phyloP scores from a whole-genome alignment of 108 stramenopile species.

The Stephanodiscus minutulus region DNA sequence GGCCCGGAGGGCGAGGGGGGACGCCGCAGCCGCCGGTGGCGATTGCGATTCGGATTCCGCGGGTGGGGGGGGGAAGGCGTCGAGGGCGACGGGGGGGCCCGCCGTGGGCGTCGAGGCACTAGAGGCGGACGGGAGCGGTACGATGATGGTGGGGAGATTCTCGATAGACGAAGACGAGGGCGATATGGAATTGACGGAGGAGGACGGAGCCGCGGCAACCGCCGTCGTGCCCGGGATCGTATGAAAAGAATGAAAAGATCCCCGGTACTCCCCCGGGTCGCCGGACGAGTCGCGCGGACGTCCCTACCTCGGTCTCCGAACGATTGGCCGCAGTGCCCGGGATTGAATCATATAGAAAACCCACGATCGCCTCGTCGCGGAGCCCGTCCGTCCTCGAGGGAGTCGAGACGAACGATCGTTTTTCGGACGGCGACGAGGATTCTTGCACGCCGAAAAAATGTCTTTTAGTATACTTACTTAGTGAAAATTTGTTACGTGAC shows the following conservation, averaged over 20 bases:
- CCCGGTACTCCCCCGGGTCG: neutral
- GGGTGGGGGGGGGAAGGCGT: neutral
- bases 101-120: neutral
- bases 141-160: neutral
- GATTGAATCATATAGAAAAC: too few relatives aligned
- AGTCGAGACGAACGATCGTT: too few relatives aligned
- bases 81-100: neutral
- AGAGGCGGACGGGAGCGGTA: neutral
- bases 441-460: too few relatives aligned
- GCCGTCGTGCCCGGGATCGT: neutral
- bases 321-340: too few relatives aligned
- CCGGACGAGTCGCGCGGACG: slow-evolving; percentile 5
- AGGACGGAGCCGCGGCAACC: neutral
- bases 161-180: neutral
- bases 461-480: too few relatives aligned
- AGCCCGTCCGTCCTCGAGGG: too few relatives aligned
- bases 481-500: too few relatives aligned
- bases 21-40: neutral
- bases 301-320: too few relatives aligned
- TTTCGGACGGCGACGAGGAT: too few relatives aligned
- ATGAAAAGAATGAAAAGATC: neutral
- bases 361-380: too few relatives aligned
- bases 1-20: neutral
- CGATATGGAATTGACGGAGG: neutral
- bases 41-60: neutral